phyloP scores from a whole-genome alignment of 257 asterid genomes.

The Buddleja alternifolia region DNA sequence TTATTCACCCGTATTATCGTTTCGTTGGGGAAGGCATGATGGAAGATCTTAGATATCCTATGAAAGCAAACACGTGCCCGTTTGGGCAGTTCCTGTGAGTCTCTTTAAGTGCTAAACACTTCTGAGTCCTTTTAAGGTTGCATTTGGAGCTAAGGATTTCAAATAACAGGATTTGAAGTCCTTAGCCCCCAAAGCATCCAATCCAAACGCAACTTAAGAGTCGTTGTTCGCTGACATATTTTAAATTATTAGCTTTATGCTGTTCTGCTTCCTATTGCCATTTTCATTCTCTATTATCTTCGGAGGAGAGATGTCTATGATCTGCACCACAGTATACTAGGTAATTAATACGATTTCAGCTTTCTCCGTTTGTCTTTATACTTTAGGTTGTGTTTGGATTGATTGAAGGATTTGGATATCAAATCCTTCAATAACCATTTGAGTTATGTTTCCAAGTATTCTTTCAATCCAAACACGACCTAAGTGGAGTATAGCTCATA shows the following conservation, averaged over 20 bases:
- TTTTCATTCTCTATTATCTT: conserved; percentile 66
- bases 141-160: not conserved
- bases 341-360: conserved; percentile 44
- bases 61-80: conserved; percentile 77
- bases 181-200: no score
- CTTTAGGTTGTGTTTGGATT: no score
- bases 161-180: no score
- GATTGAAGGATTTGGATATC: no score
- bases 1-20: conserved; percentile 67
- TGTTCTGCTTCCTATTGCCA: conserved; percentile 62
- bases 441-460: no score
- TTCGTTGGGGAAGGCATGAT: conserved; percentile 80
- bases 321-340: conserved; percentile 76
- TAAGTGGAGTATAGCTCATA: no score
- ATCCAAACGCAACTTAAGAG: not conserved
- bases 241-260: conserved; percentile 61
- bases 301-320: no score
- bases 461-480: no score
- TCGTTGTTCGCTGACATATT: not conserved
- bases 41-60: conserved; percentile 76
- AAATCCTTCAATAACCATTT: no score
- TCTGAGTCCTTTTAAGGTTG: not conserved
- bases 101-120: conserved; percentile 10
- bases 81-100: conserved; percentile 93
- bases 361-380: not conserved